Base-by-base conservation (phyloP, 495 filamentous ascomycete genomes). In the Podospora conica region DNA sequence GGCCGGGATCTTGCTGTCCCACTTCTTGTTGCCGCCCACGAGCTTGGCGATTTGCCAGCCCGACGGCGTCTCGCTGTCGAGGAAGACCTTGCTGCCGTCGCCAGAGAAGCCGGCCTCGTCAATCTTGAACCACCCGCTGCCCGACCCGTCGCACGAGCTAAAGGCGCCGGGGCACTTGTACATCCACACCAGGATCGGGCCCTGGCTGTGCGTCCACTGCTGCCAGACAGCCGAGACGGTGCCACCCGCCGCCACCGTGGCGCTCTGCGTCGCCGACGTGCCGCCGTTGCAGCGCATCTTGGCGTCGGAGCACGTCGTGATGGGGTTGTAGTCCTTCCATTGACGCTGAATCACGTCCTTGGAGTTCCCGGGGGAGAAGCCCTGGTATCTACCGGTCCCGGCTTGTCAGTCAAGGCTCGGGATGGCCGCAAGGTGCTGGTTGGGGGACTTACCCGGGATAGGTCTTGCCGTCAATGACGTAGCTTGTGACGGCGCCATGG, bases 261-360 rank as follows among this genome's bases (percentile, higher is more conserved):
- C 83, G 53, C 63, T 70, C 40, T 80, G 65, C 3, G 74, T 75
- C 3, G 81, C 82, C 2, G 78, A 79, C 3, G 77, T 81, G 61
- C 83, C 83, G n/a, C 81, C 81, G 71, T 86, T 86, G 75, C 85
- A 87, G 56, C 82, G 78, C 61, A 85, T 78, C 69, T 78, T 79
- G 21, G 76, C 61, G 64, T 79, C 74, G 5, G 67, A 61, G 58
- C 73, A 67, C 1, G 72, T 73, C 65, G 77, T 79, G 71, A 81
- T 81, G 27, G 84, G 80, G 70, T 86, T 80, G 76, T 84, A 86
- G 71, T 79, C 75, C 53, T 77, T 74, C 80, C 83, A 87, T 75
- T 84, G 79, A 55, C 83, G 75, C 79, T 86, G 82, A 68, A 86
- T 84, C 53, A 80, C 79, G 60, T 77, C 71, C 65, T 81, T 80